phyloP scores from a whole-genome alignment of 768 basidiomycete genomes.

The Tubosaeta brunneosetosa region DNA sequence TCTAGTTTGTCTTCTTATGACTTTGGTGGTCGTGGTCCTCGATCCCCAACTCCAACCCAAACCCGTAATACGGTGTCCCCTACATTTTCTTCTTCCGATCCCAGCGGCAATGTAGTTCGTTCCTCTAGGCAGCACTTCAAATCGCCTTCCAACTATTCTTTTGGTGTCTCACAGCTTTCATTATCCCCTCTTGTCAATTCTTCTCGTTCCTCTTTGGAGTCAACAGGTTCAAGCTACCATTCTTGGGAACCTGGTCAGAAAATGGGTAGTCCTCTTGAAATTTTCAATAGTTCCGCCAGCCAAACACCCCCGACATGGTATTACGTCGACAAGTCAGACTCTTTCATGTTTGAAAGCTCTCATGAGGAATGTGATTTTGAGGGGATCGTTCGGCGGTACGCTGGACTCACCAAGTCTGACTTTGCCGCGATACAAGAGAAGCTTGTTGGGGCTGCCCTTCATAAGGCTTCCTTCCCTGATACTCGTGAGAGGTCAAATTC shows the following conservation, averaged over 20 bases:
- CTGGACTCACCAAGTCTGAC: conserved; percentile 67
- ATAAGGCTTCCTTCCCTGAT: conserved; percentile 55
- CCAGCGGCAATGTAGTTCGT: conserved; percentile 40
- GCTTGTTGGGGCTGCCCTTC: conserved; percentile 58
- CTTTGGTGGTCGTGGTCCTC: conserved; percentile 36
- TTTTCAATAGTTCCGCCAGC: conserved; percentile 50
- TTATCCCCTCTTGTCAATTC: conserved; percentile 70
- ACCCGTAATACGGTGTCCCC: conserved; percentile 51
- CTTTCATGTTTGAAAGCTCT: conserved; percentile 46
- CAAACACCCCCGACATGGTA: conserved; percentile 57
- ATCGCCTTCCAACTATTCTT: conserved; percentile 48
- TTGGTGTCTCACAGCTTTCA: conserved; percentile 53
- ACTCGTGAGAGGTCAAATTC: conserved; percentile 61
- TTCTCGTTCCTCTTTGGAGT: conserved; percentile 75
- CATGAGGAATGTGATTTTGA: conserved; percentile 58
- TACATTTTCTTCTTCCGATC: conserved; percentile 31
- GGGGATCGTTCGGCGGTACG: conserved; percentile 58
- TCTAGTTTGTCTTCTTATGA: conserved; percentile 50
- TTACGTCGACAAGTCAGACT: conserved; percentile 52
- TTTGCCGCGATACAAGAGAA: conserved; percentile 72
- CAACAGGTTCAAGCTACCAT: conserved; percentile 81
- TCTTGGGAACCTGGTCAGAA: conserved; percentile 63
- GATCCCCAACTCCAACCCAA: conserved; percentile 70
- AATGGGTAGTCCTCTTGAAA: conserved; percentile 47
- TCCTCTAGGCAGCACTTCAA: conserved; percentile 50